Evolutionary conservation across 2,329 filamentous ascomycete species (phyloP), one percentile per base, ranked within the genome.

Genomic region (Stachybotrys chlorohalonatus): DNA sequence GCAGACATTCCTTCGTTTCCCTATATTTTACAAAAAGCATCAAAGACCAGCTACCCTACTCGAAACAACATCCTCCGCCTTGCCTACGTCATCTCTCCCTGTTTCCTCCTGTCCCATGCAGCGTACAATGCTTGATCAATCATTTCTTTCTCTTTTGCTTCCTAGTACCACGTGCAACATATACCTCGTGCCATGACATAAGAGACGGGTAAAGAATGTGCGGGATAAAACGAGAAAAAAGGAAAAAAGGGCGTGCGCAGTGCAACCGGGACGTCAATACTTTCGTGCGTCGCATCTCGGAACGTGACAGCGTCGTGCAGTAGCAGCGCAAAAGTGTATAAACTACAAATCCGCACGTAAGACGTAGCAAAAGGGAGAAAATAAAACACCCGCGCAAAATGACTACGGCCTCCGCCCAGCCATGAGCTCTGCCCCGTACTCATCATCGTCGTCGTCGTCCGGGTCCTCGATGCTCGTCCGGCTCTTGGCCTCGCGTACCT

Each of bases 381-480:
- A 8, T 5, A 47, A 24, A 47, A 24, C 24, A 24, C 24, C 24
- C 24, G 4, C 24, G 24, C 24, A 24, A 24, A 24, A 24, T 24
- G 24, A 24, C 24, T 39, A 53, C 31, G 17, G 30, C 49, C 49
- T 39, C 11, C 5, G 49, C 36, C 52, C 49, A 50, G 53, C 53
- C 53, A 53, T 45, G 7, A 55, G 52, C 47, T 56, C 53, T 31
- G 46, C 52, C 5, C 54, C 58, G 39, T 54, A 65, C 50, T 74
- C 65, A 36, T 76, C 75, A 51, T 74, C 71, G 57, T 77, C 76
- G 11, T 79, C 78, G 45, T 79, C 80, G 55, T 83, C 80, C 7
- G 79, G 76, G 54, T 83, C 81, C 65, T 84, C 81, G 52, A 84
- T 81, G 64, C 79, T 83, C 42, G 78, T 83, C 59, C 81, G 69